Evolutionary conservation across 2,329 filamentous ascomycete species (phyloP).

Genomic region (Microdochium paspali): DNA sequence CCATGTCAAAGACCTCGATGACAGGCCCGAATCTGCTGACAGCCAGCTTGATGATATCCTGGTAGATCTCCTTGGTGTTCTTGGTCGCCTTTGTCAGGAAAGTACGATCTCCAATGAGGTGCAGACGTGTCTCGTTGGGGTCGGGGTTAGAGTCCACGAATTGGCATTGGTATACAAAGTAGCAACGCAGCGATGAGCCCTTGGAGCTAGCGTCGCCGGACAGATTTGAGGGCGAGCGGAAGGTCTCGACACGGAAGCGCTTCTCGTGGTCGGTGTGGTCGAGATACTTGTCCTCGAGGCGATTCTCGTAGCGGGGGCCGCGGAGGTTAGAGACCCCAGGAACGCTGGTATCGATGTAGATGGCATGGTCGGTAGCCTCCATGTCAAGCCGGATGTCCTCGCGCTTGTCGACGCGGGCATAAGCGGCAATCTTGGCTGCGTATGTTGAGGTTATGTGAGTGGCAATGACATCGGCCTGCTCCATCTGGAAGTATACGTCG

Average conservation of each 20-base stretch:
- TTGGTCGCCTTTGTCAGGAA: constrained; percentile 93
- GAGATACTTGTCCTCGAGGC: constrained; percentile 92
- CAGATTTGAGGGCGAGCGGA: constrained; percentile 79
- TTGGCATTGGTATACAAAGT: constrained; percentile 96
- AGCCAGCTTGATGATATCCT: constrained; percentile 81
- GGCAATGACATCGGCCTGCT: constrained; percentile 76
- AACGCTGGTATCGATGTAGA: constrained; percentile 96
- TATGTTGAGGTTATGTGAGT: constrained; percentile 95
- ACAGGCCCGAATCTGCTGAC: constrained; percentile 83
- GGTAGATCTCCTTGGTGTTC: constrained; percentile 94
- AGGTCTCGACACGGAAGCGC: constrained; percentile 91
- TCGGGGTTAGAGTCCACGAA: constrained; percentile 70
- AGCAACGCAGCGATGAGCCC: constrained; percentile 76
- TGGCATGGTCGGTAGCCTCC: constrained; percentile 88
- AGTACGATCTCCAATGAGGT: constrained; percentile 84
- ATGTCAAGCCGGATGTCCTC: constrained; percentile 94
- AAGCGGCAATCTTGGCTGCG: constrained; percentile 91
- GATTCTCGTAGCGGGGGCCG: constrained; percentile 87
- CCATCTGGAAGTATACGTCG: constrained; percentile 95
- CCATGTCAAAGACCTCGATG: constrained; percentile 96
- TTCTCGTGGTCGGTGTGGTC: constrained; percentile 65
- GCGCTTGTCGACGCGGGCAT: constrained; percentile 84
- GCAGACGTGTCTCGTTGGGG: constrained; percentile 75
- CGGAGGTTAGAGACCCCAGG: constrained; percentile 68
- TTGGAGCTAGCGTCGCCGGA: constrained; percentile 59